Conservation (phyloP, 495 filamentous ascomycete genomes). For the Daldinia caldariorum region DNA sequence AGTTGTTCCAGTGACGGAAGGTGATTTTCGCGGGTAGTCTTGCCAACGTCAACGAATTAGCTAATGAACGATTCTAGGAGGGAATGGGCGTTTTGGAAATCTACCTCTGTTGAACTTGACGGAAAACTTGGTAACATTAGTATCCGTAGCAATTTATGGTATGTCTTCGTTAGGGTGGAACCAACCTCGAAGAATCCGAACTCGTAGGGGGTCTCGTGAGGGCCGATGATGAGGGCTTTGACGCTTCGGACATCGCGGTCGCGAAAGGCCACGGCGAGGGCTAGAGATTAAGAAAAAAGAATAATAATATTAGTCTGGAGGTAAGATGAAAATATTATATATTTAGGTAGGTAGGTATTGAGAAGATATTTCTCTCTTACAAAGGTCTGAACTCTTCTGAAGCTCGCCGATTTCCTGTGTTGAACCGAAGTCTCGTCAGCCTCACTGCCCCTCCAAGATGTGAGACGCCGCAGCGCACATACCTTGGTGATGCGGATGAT, state of each 20-base stretch:
- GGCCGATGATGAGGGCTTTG: conserved; percentile 87
- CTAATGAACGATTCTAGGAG: neutral
- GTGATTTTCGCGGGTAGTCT: conserved; percentile 92
- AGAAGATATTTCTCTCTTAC: conserved; percentile 59
- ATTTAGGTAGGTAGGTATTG: neutral
- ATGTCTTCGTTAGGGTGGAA: neutral
- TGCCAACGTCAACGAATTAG: conserved; percentile 16
- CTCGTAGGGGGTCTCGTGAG: conserved; percentile 94
- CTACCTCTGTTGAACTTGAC: conserved; percentile 74
- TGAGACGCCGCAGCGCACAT: conserved; percentile 32
- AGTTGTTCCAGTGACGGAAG: conserved; percentile 76
- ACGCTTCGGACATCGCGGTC: conserved; percentile 91
- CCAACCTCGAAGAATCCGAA: conserved; percentile 95
- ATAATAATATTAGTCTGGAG: conserved; percentile 25
- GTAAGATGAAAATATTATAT: conserved; percentile 13
- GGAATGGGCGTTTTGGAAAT: neutral
- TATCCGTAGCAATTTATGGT: conserved; percentile 1
- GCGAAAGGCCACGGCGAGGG: conserved; percentile 83
- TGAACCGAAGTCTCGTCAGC: conserved; percentile 50
- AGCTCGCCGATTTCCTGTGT: conserved; percentile 83
- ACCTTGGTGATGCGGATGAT: conserved; percentile 88
- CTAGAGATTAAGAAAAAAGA: conserved; percentile 52
- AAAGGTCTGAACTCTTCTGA: conserved; percentile 81
- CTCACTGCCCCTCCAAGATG: conserved; percentile 45
- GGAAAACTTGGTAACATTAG: conserved; percentile 62